Conservation (phyloP, 2,329 filamentous ascomycete species). For the Ceratocystis variospora region DNA sequence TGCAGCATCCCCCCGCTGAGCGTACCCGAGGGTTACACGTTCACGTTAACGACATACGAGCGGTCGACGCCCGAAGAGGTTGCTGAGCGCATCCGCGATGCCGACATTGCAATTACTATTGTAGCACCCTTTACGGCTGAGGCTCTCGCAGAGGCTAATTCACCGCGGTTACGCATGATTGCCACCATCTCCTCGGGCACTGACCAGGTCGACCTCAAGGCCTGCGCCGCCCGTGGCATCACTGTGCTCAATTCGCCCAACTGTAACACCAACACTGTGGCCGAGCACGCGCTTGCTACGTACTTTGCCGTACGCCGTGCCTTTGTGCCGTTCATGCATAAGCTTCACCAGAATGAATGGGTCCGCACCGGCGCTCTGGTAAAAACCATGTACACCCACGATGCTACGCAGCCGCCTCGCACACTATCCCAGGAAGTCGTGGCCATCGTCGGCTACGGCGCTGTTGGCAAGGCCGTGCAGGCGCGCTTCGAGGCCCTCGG, state of each 20-base stretch:
- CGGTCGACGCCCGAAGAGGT: constrained; percentile 4
- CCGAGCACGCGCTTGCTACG: constrained; percentile 63
- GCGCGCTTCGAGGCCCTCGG: constrained; percentile 7
- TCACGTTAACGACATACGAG: constrained; percentile 12
- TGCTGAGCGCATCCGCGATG: constrained; percentile 21
- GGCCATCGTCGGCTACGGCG: constrained; percentile 12
- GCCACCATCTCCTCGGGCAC: constrained; percentile 45
- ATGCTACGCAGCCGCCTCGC: background rate
- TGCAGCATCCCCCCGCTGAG: constrained; percentile 13
- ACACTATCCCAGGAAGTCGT: constrained; percentile 12
- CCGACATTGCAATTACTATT: constrained; percentile 23
- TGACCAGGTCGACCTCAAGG: constrained; percentile 65
- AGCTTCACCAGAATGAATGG: constrained; percentile 1
- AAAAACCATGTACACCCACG: background rate
- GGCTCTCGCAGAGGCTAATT: constrained; percentile 13
- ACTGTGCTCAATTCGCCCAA: constrained; percentile 69
- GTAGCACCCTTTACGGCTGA: constrained; percentile 21
- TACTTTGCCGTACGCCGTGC: constrained; percentile 41
- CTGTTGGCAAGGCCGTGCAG: constrained; percentile 10
- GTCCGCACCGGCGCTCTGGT: constrained; percentile 5
- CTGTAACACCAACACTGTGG: constrained; percentile 69
- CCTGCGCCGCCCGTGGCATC: constrained; percentile 58
- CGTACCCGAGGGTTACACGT: constrained; percentile 16
- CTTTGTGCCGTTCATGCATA: constrained; percentile 8
- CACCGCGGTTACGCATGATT: constrained; percentile 22